Base-by-base conservation (phyloP, 805 yeast species). In the Zygoascus biomembranicola region DNA sequence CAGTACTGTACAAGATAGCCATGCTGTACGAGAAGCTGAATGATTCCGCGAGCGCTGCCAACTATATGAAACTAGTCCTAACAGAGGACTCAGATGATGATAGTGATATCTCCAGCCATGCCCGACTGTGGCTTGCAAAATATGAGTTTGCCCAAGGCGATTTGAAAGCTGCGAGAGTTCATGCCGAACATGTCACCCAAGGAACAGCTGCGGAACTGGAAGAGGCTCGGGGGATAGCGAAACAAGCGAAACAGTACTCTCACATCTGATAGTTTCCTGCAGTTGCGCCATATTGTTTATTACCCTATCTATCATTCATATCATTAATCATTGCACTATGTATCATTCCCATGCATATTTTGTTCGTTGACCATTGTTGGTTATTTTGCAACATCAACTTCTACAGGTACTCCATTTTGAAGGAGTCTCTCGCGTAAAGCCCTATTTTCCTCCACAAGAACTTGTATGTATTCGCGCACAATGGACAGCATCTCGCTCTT, bases 201-300 rank as follows among this genome's bases (percentile, higher is more conserved):
- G 95, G 92, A 31, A 79, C 85, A n/a, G 84, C 90, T 11, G 88
- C 83, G 53, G 95, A 87, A 63, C 80, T 90, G 18, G 97, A 90
- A 62, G 97, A 90, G 65, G 97, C 96, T 0, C 72, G 96, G 44
- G 76, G 84, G 0, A 84, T 90, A 32, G 87, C 92, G 26, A 54
- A 57, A 47, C 59, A 44, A 57, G 54, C 49, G 41, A 46, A 19
- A 46, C 19, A 59, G 54, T 42, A 59, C 60, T 10, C 39, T 26
- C 16, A 46, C 45, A 4, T 19, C 49, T 6, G 63, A 54, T 39
- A 20, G 39, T 35, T 35, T 11, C 39, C 39, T 35, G 8, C 3
- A 5, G 8, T 35, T 8, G 16, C 39, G 39, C 39, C 16, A 35
- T 5, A 35, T 35, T 35, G 16, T n/a, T n/a, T 35, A n/a, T 35